Base-by-base conservation (phyloP, 2,329 filamentous ascomycete species). In the Phyllosticta citriasiana region DNA sequence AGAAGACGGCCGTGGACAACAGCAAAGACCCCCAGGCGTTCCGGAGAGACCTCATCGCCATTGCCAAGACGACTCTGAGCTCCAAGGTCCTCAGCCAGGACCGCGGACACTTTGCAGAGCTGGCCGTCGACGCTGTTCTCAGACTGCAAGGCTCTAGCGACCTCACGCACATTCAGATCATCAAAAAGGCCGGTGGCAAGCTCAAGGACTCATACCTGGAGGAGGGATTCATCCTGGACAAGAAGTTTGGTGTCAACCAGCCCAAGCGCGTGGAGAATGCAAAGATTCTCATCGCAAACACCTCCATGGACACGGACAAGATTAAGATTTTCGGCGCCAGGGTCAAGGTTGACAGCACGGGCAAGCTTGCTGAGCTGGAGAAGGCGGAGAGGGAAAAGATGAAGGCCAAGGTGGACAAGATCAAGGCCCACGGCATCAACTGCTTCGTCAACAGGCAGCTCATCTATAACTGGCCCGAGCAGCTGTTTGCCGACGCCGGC, bases 401-500 rank as follows among this genome's bases (percentile, higher is more conserved):
- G 94, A 95, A 92, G 82, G 88, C 89, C 66, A 99, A 99, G 84
- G 94, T 99, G 54, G 94, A 99, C 65, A 93, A 91, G 77, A 99
- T 99, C 80, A 99, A 97, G 84, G 84, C 91, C 55, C 94, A 99
- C 72, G 94, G 94, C 63, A 97, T 99, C 79, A 99, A 99, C 84
- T 97, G 94, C 82, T 99, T 99, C 77, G 96, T 99, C 77, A 99
- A 99, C 84, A 84, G 94, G 68, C 94, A 99, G 76, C 85, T 99
- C 65, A 99, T 99, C 79, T 99, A 99, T 83, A 99, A 99, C 82
- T 99, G 94, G 94, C 94, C 94, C 5, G 94, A 99, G 78, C 94
- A 99, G 78, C 87, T 99, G 55, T 99, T 99, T 72, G 91, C 93
- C 40, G 94, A 99, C 74, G 93, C 92, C 7, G 94, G 94, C 64